Base-by-base conservation (phyloP, 2,329 filamentous ascomycete genomes). In the Hortaea sp. region DNA sequence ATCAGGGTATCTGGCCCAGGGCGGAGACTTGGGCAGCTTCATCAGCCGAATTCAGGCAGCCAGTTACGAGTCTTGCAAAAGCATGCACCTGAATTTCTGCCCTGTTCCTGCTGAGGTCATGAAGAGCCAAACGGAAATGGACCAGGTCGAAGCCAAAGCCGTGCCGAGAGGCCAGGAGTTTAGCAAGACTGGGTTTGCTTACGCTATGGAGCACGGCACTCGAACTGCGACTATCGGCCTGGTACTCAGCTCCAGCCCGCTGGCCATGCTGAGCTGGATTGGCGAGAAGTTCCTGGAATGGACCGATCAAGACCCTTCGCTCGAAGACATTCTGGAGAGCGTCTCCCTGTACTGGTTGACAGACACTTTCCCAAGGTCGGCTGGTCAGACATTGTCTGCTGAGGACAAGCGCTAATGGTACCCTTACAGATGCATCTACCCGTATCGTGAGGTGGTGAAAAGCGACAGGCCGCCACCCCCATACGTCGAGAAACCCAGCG, bases 251-350 rank as follows among this genome's bases (percentile, higher is more conserved):
- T 64, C 72, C 4, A 78, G 66, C 31, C 79, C 79, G 0, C 50
- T 82, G 1, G 74, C 76, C 0, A 56, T 82, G 13, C 66, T 83
- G 2, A 69, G 72, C 5, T 83, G 66, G 13, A 68, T 76, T 10
- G 74, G 72, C 3, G 77, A 80, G 53, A 80, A 79, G 57, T 74
- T 75, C 46, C 61, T 76, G 0, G 70, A 69, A 4, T 80, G 76
- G 76, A 65, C 64, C 1, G 76, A 79, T 49, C 55, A 63, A 3
- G 58, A 61, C 13, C 70, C 70, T 0, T 52, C 62, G 0, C 47
- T 74, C 4, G 53, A 62, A n/a, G 51, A 62, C 0, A 74, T 80
- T 7, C 60, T 80, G 2, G 66, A 69, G 11, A 61, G 66, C 6
- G 68, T 76, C 6, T 70, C 69, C 2, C 53, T 79, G 5, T 80